These are phyloP conservation scores for Starmerella potacharoeniae DNA, from an alignment of 805 yeast genomes.

Conservation along the genomic window DNA sequence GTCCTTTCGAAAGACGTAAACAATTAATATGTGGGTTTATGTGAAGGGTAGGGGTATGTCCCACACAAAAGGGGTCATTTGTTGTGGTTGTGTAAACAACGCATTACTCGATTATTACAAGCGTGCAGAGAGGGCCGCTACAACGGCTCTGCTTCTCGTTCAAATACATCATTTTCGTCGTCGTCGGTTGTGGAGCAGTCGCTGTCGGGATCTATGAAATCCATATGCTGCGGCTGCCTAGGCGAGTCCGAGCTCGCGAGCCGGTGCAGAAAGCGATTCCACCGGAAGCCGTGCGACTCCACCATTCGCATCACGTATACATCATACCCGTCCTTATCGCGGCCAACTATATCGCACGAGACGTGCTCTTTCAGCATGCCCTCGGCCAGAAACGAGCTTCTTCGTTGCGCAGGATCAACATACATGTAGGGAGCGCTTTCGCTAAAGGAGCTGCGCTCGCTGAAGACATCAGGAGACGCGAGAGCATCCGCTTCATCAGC, in stretches of 20 bases:
- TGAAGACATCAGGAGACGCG: neutral
- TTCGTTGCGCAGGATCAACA: slow-evolving; percentile 7
- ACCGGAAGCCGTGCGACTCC: slow-evolving; percentile 16
- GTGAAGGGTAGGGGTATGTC: neutral
- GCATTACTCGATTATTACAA: neutral
- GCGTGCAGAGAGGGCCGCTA: neutral
- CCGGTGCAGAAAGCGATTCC: slow-evolving; percentile 11
- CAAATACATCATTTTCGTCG: slow-evolving; percentile 1
- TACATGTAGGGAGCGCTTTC: neutral
- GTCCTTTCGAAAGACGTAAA: neutral
- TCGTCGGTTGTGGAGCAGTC: slow-evolving; percentile 6
- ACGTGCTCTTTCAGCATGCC: slow-evolving; percentile 14
- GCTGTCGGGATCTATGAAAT: neutral
- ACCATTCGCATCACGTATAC: slow-evolving; percentile 8
- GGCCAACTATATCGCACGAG: slow-evolving; percentile 7
- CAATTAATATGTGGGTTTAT: neutral
- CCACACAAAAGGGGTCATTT: neutral
- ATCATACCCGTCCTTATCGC: slow-evolving; percentile 9
- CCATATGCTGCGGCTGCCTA: neutral
- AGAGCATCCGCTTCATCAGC: neutral
- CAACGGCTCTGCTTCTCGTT: neutral
- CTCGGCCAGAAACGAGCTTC: slow-evolving; percentile 8
- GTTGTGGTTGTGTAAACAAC: neutral
- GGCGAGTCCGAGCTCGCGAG: neutral
- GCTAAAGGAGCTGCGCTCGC: neutral